Base-by-base conservation (phyloP, 2,329 filamentous ascomycete genomes). In the Colletotrichum scovillei region DNA sequence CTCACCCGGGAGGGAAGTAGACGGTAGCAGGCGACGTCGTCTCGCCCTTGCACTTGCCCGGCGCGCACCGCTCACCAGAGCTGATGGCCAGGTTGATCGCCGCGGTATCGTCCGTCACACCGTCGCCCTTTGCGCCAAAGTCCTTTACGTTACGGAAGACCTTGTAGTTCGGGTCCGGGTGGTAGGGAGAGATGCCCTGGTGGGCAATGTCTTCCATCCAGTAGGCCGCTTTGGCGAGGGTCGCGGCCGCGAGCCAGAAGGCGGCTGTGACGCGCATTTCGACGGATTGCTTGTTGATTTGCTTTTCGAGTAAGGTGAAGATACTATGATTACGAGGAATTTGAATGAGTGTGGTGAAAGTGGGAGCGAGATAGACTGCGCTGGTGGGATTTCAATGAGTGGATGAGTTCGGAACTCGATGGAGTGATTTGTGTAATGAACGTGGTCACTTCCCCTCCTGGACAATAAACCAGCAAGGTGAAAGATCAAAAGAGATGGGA, bases 61-160 rank as follows among this genome's bases (percentile, higher is more conserved):
- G 86, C 5, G 80, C 83, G 75, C 84, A 88, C 5, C 87, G 82
- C 46, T 82, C 78, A 16, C 86, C 87, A 24, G 74, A 78, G 49
- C 57, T 80, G 30, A 83, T 82, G 59, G 82, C 82, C 9, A 64
- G 71, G 56, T 83, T 82, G 68, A 83, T 83, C 26, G 82, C 82
- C 9, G 75, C 78, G 2, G 81, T 83, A 49, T 83, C 81, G 19
- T 83, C 82, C 0, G 80, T 81, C 62, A 73, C 77, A 57, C 83
- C 83, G 69, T 84, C 82, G 3, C 83, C 82, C 46, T 74, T 78
- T 52, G 82, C 82, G 11, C 86, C 86, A 76, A 81, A 87, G 63
- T 83, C 81, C 76, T 84, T 86, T 56, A 88, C 86, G 71, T 87
- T 88, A 5, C 86, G 80, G 77, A 86, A 88, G 35, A 88, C 81